A percentile compares a stretch with the other conserved stretches of the same genome.
phyloP scores from a whole-genome alignment of 1,139 yeast genomes.

The Yamadazyma songkhlaensis region DNA sequence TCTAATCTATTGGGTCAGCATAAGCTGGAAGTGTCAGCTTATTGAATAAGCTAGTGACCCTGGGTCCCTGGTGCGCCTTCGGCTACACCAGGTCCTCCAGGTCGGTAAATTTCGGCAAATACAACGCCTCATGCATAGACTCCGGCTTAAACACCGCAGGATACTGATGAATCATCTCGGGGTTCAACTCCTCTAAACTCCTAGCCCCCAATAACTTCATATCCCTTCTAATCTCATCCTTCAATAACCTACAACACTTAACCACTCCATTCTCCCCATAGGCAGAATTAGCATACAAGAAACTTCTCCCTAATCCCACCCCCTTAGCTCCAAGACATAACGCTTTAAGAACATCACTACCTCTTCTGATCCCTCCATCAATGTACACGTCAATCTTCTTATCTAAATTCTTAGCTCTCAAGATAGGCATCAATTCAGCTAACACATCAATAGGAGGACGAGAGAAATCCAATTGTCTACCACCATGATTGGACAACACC shows the following conservation, averaged over 20 bases:
- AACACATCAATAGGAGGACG: conserved; percentile 48
- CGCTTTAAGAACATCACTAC: conserved; percentile 53
- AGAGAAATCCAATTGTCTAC: conserved; percentile 51
- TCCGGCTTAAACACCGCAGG: conserved; percentile 14
- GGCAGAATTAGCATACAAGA: conserved; percentile 44
- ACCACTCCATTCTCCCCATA: conserved; percentile 51
- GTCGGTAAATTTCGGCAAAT: conserved; percentile 14
- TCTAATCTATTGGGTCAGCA: no score
- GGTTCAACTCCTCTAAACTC: conserved; percentile 32
- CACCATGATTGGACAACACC: conserved; percentile 56
- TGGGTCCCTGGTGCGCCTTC: no score
- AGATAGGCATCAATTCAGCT: conserved; percentile 42
- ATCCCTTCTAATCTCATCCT: conserved; percentile 42
- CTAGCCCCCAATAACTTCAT: conserved; percentile 47
- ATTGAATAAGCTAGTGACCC: no score
- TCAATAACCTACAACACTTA: conserved; percentile 40
- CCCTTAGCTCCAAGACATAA: conserved; percentile 56
- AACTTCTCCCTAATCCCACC: conserved; percentile 52
- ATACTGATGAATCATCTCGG: conserved; percentile 16
- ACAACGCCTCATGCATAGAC: conserved; percentile 12
- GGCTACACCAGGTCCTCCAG: no score
- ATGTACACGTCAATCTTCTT: conserved; percentile 42
- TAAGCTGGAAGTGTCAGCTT: no score
- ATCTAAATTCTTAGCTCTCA: conserved; percentile 33
- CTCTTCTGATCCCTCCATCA: conserved; percentile 56